Evolutionary conservation across 176 grass and related monocot species (phyloP), one percentile per base, ranked within the genome.

Genomic region (Phoenix dactylifera): DNA sequence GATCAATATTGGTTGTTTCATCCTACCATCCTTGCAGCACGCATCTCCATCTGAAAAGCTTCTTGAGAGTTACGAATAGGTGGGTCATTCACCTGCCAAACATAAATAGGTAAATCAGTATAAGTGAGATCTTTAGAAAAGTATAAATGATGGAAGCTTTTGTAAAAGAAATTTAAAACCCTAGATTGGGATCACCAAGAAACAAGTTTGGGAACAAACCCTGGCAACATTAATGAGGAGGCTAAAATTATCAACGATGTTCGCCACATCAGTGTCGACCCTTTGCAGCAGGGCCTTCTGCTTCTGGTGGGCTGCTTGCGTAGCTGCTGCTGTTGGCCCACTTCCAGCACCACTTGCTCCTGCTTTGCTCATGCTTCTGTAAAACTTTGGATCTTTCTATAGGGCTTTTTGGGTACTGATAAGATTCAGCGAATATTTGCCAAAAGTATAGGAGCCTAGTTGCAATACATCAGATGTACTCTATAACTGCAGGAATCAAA

Each of bases 181-280:
- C 35, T 44, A 14, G 35, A 44, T 44, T 44, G 12, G 35, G 9
- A 44, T 44, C 35, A 44, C 35, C 51, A 15, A 24, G n/a, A 4
- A 18, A n/a, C n/a, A 32, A 15, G 4, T 44, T 12, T 14, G 10
- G 48, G 6, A 30, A 22, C 62, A 51, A 82, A 97, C 92, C 69
- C 81, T 85, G 17, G 84, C 71, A 26, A 88, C 82, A 78, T 74
- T 80, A 75, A 91, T 78, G 55, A 85, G 81, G 29, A 57, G 22
- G 63, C 80, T 80, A 69, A 97, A 85, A 65, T 87, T 88, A 63
- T 91, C 87, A 24, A 97, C 78, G 62, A 97, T 82, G 75, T 56
- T 71, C 51, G 75, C 74, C 44, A 91, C 64, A 44, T 91, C 92
- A 49, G 52, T 29, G 7, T 97, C 92, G 20, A 83, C 80, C 19